Evolutionary conservation across 1,284 basidiomycete species (phyloP), one percentile per base, ranked within the genome.

Genomic region (Trametes polyzona): DNA sequence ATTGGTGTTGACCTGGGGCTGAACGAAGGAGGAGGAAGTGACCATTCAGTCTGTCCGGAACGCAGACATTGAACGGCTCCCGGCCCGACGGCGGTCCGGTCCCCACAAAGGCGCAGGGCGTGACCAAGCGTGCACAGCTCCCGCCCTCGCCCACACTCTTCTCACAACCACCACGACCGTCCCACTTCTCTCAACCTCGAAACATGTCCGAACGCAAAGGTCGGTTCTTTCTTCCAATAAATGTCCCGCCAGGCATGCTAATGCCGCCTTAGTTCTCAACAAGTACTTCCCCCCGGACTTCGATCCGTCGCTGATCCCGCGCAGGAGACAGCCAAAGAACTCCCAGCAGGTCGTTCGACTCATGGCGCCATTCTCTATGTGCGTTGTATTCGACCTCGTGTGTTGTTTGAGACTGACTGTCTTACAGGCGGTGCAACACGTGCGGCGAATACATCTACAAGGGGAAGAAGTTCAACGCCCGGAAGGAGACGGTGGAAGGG

Each of bases 361-460:
- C 44, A 99, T 99, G 96, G 96, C 97, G 6, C 96, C 96, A 0
- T 99, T 97, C 74, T 96, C 93, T 14, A 99, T 99, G 96, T 86
- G 64, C 51, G 82, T 75, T 41, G 2, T 56, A 19, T 59, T 21
- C 9, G 32, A 11, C 6, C 33, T 29, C 37, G 11, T 40, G 19
- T 36, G 16, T n/a, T 37, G 23, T 19, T n/a, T n/a, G n/a, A n/a
- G n/a, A 30, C 36, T 63, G 29, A 70, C 46, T 8, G 23, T 36
- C 23, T 52, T 19, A 16, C 47, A 91, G 89, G 90, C 86, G 93
- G 68, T 96, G 93, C 70, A 94, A 92, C 69, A 92, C 92, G 11
- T 99, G 96, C 68, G 96, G 96, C 55, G 97, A 99, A 74, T 99
- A 98, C 72, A 92, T 98, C 59, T 96, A 95, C 80, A 90, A 98